A percentile compares a stretch with the other conserved stretches of the same genome.
phyloP scores from a whole-genome alignment of 2,329 filamentous ascomycete genomes.

The Calonectria hongkongensis region DNA sequence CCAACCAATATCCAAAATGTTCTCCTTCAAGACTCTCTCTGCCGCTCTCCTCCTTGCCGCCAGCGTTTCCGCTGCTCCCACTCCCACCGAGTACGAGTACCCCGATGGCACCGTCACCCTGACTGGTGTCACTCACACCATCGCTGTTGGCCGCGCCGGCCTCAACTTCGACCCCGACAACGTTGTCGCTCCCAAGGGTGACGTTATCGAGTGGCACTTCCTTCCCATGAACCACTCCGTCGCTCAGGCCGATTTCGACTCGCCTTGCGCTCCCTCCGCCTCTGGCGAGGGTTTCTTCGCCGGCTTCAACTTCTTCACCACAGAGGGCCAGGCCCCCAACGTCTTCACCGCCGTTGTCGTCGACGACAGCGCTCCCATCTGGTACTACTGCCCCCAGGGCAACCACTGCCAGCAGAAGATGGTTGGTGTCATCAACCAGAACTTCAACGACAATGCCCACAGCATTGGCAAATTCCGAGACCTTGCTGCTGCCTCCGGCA shows the following conservation, averaged over 20 bases:
- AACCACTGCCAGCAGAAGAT: constrained; percentile 70
- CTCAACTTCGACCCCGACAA: constrained; percentile 71
- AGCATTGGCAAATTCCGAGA: constrained; percentile 62
- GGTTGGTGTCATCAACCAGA: constrained; percentile 70
- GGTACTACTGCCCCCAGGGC: constrained; percentile 67
- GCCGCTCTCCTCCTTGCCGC: constrained; percentile 55
- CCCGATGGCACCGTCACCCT: constrained; percentile 59
- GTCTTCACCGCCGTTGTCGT: constrained; percentile 67
- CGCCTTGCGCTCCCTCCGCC: constrained; percentile 64
- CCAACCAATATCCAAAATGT: constrained; percentile 55
- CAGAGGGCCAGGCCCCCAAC: constrained; percentile 59
- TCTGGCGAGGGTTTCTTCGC: constrained; percentile 65
- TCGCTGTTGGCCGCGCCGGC: constrained; percentile 66
- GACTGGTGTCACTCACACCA: constrained; percentile 66
- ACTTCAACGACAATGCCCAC: constrained; percentile 61
- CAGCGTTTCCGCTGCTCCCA: constrained; percentile 58
- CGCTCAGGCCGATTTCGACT: constrained; percentile 63
- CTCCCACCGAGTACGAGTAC: constrained; percentile 52
- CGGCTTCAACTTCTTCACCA: constrained; percentile 65
- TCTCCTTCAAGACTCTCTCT: constrained; percentile 56
- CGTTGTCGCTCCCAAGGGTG: constrained; percentile 68
- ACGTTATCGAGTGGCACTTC: constrained; percentile 74
- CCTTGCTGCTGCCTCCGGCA: constrained; percentile 58
- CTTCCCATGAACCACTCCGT: constrained; percentile 71
- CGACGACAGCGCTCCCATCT: constrained; percentile 64